Conservation (phyloP, 2,329 filamentous ascomycete species). For the Tolypocladium guangdongense region DNA sequence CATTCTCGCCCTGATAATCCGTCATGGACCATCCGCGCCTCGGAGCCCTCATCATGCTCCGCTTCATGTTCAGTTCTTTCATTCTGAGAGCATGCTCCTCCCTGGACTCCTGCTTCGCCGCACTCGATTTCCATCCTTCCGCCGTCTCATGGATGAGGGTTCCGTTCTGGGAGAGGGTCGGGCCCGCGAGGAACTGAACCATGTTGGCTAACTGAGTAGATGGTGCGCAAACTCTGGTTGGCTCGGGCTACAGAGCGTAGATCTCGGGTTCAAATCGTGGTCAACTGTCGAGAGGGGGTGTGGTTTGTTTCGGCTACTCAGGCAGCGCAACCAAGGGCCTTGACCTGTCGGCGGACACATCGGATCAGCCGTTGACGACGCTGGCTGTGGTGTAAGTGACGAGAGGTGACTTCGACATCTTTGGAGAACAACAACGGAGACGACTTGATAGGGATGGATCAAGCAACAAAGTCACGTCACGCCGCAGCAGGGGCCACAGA, state of each 20-base stretch:
- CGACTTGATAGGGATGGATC: neutral
- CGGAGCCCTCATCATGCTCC: constrained; percentile 25
- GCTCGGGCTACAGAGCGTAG: neutral
- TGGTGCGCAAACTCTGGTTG: neutral
- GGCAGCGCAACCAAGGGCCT: neutral
- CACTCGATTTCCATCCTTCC: constrained; percentile 8
- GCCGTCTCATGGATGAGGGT: constrained; percentile 11
- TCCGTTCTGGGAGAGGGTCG: constrained; percentile 14
- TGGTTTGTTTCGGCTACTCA: neutral
- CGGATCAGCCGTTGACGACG: neutral
- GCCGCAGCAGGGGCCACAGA: neutral
- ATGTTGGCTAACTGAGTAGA: constrained; percentile 9
- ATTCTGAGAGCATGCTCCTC: constrained; percentile 31
- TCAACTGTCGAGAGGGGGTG: neutral
- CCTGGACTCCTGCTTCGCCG: constrained; percentile 13
- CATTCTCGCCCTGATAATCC: constrained; percentile 27
- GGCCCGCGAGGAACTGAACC: constrained; percentile 21
- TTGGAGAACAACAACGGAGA: neutral
- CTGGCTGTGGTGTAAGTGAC: neutral
- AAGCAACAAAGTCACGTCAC: neutral
- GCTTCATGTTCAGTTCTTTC: constrained; percentile 26
- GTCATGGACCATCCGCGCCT: constrained; percentile 36
- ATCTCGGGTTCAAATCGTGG: neutral
- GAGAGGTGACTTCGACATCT: neutral
- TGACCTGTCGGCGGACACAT: neutral